Evolutionary conservation across 2,329 filamentous ascomycete species (phyloP), one percentile per base, ranked within the genome.

Genomic region (Mariannaea sp.): DNA sequence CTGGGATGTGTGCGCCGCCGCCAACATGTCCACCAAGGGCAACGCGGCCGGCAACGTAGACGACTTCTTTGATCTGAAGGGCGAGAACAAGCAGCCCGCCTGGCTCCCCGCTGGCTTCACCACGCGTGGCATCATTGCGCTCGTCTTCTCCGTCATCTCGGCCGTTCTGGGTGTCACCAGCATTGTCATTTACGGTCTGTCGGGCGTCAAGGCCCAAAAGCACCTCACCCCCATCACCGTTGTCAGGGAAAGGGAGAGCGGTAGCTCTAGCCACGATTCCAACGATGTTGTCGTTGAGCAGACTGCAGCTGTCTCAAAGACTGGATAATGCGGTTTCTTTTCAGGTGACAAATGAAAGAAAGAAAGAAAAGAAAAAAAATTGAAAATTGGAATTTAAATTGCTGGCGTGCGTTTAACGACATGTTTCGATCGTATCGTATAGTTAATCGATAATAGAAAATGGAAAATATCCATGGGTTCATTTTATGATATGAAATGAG

Each of bases 11-110:
- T 93, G 89, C 65, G 71, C 73, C 3, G 80, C 76, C 1, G 75
- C 69, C 0, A 71, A 74, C 7, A 71, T 83, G 0, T 75, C 82
- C 1, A 81, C 74, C 0, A 64, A 68, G 5, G 90, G 90, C 5
- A 94, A 94, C 64, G 90, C 90, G 0, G 90, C 89, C 0, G 90
- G 78, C 0, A 92, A 92, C 63, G 85, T 82, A 0, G 68, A 71
- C 0, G 72, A 92, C 61, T 73, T 83, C 16, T 73, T 89, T 0
- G 82, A 94, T 60, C 73, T 91, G 2, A 72, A 68, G 0, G 87
- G 86, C 9, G 74, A 88, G 71, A 86, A 85, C 56, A 71, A 65
- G 36, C 76, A 79, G 5, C 79, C 83, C 0, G 71, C 68, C 0
- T 76, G 73, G 29, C 65, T 93, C 16, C 88, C 88, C 0, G 75